phyloP scores from a whole-genome alignment of 345 rosid genomes.

The Atalantia buxifolia region DNA sequence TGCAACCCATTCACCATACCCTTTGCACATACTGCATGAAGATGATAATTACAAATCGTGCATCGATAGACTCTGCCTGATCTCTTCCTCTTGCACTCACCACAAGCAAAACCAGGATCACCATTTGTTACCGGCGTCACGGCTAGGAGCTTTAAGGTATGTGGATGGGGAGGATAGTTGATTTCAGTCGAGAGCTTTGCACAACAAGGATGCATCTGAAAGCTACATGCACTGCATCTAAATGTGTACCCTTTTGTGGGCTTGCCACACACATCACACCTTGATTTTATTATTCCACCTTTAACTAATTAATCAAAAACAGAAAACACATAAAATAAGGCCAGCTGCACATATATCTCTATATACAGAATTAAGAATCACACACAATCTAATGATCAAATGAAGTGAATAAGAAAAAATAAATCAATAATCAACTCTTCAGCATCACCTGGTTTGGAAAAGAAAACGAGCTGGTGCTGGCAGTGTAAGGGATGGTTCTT shows the following conservation, averaged over 20 bases:
- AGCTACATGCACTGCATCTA: slow-evolving; percentile 62
- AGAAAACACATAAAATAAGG: neutral
- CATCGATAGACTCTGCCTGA: slow-evolving; percentile 71
- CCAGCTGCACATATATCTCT: too few relatives aligned
- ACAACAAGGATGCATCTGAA: slow-evolving; percentile 91
- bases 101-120: slow-evolving; percentile 36
- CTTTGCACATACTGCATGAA: slow-evolving; percentile 86
- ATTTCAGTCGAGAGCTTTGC: slow-evolving; percentile 60
- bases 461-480: slow-evolving; percentile 61
- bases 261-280: slow-evolving; percentile 68
- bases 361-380: too few relatives aligned
- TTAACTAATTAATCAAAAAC: slow-evolving; percentile 29
- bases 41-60: slow-evolving; percentile 62
- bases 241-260: slow-evolving; percentile 62
- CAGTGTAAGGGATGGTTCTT: slow-evolving; percentile 64
- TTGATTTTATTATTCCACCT: slow-evolving; percentile 64
- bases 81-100: slow-evolving; percentile 62
- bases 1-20: slow-evolving; percentile 66
- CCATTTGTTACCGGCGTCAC: slow-evolving; percentile 5
- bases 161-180: slow-evolving; percentile 48
- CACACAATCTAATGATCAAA: neutral
- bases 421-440: neutral
- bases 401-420: neutral
- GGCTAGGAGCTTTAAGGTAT: slow-evolving; percentile 51
- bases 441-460: slow-evolving; percentile 56